Conservation (phyloP, 2,329 filamentous ascomycete genomes). For the Cercospora sojina region DNA sequence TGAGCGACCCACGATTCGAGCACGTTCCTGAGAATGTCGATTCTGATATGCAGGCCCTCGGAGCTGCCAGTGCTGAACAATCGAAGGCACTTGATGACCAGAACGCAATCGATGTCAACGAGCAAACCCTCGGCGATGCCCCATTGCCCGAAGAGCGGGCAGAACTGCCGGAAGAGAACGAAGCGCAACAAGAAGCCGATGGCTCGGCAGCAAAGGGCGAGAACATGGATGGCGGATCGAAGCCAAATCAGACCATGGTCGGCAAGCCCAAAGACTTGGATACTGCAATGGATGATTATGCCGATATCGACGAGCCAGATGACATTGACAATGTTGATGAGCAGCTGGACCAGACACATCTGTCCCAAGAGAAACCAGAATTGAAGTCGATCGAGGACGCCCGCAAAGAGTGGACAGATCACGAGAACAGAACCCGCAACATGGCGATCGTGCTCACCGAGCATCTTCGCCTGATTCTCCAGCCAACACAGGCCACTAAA, state of each 20-base stretch:
- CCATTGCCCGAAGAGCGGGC: conserved; percentile 32
- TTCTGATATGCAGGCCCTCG: conserved; percentile 88
- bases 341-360: conserved; percentile 71
- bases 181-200: conserved; percentile 41
- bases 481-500: conserved; percentile 91
- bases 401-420: conserved; percentile 76
- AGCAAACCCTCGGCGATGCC: conserved; percentile 33
- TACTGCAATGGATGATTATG: conserved; percentile 41
- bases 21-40: conserved; percentile 81
- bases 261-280: conserved; percentile 47
- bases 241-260: conserved; percentile 43
- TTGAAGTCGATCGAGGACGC: conserved; percentile 51
- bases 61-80: conserved; percentile 83
- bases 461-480: conserved; percentile 91
- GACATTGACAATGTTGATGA: conserved; percentile 50
- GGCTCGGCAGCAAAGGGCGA: conserved; percentile 14
- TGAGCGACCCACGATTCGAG: conserved; percentile 82
- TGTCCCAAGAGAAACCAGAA: conserved; percentile 43
- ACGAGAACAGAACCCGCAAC: conserved; percentile 79
- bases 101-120: conserved; percentile 66
- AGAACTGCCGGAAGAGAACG: conserved; percentile 38
- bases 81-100: conserved; percentile 81
- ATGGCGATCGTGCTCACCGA: conserved; percentile 88
- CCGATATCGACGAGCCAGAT: conserved; percentile 38
- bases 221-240: conserved; percentile 20